Evolutionary conservation across 345 rosid genomes (phyloP), one percentile per base, ranked within the genome.

Genomic region (Eucalyptus fibrosa): DNA sequence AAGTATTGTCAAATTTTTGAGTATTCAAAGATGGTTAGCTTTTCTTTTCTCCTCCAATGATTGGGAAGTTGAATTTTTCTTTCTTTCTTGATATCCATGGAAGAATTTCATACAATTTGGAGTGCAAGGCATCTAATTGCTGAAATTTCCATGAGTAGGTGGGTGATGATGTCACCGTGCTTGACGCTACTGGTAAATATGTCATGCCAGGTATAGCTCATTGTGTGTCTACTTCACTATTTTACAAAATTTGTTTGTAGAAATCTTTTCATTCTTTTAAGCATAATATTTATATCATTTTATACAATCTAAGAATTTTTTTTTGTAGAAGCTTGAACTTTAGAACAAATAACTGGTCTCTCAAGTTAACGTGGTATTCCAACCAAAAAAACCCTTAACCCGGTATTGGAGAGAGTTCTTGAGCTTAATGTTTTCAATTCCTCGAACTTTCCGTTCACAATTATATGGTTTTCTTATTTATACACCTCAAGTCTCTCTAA

Each of bases 101-200:
- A 45, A 86, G 47, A 47, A 30, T 67, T 88, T 77, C 45, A 50
- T 50, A 30, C n/a, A 51, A 86, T 51, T 55, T 17, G 16, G 24
- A 40, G 44, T 50, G 12, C 87, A 24, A 50, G 17, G 62, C 28
- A 51, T n/a, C 42, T 55, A 23, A 40, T 56, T 30, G 12, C 19
- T 45, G 40, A 51, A 42, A 40, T 42, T 51, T 89, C 83, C 47
- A 5, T 60, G 34, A 86, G 62, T 93, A 97, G 99, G 99, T 96
- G 89, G 97, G 95, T 49, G 98, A 97, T 90, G 99, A 96, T 93
- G 99, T 96, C 87, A 92, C 92, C 13, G 94, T 96, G 83, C 93
- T 98, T 77, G 99, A 97, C 94, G 99, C 99, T 88, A 90, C 97
- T 45, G 99, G 99, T 89, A 97, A 96, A 91, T 96, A 90, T 93